A percentile compares a stretch with the other conserved stretches of the same genome.
phyloP scores from a whole-genome alignment of 2,329 filamentous ascomycete genomes.

The Arthrobotrys conoides region DNA sequence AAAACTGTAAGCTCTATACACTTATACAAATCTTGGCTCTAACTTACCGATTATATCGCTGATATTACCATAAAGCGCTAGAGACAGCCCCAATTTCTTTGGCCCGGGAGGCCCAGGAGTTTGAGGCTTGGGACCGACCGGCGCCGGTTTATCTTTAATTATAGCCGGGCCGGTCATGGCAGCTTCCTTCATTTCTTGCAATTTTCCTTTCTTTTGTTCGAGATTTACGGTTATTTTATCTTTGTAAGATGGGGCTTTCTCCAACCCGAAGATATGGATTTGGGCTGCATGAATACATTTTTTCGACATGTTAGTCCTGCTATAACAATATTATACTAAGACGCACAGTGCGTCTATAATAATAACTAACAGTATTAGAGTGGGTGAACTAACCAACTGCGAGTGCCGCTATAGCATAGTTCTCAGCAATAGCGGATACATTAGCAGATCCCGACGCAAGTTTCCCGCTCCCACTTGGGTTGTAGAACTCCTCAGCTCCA shows the following conservation, averaged over 20 bases:
- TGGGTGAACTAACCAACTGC: conserved; percentile 28
- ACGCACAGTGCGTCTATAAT: too few relatives aligned
- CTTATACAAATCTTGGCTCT: too few relatives aligned
- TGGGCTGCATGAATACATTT: conserved; percentile 14
- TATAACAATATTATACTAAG: too few relatives aligned
- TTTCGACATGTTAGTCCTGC: not conserved
- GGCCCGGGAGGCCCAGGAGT: not conserved
- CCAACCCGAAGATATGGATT: conserved; percentile 10
- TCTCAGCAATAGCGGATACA: conserved; percentile 22
- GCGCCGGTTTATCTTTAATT: not conserved
- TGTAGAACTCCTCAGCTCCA: not conserved
- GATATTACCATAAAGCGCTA: too few relatives aligned
- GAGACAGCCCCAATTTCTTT: not conserved
- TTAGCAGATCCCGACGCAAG: conserved; percentile 5
- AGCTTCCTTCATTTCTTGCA: not conserved
- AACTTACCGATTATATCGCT: too few relatives aligned
- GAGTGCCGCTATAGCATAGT: conserved; percentile 41
- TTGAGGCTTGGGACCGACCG: not conserved
- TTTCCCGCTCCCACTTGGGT: not conserved
- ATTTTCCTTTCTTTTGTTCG: not conserved
- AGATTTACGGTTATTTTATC: not conserved
- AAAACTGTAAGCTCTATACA: not conserved
- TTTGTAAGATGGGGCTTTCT: not conserved
- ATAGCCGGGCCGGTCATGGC: too few relatives aligned
- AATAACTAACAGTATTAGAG: too few relatives aligned